Conservation (phyloP, 495 filamentous ascomycete species). For the Penicilliopsis zonata region DNA sequence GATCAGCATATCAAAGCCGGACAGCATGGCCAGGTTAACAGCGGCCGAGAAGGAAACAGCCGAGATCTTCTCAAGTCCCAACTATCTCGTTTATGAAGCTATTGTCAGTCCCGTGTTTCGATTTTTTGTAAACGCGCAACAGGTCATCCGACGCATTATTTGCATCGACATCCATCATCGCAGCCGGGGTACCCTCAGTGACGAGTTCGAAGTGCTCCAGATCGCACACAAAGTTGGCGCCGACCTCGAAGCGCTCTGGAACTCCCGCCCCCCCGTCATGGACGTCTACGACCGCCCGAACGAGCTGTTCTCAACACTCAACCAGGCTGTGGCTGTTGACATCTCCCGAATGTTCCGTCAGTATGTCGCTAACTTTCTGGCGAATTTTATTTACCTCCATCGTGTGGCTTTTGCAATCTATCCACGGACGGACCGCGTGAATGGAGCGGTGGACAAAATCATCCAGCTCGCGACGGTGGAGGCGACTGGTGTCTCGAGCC, state of each 20-base stretch:
- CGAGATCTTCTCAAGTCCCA: constrained; percentile 15
- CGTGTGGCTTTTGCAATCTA: constrained; percentile 32
- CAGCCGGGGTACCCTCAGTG: constrained; percentile 25
- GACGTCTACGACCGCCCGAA: constrained; percentile 21
- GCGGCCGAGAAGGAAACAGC: constrained; percentile 6
- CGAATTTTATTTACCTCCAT: constrained; percentile 30
- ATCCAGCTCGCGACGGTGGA: constrained; percentile 26
- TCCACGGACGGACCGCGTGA: constrained; percentile 27
- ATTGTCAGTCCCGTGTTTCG: constrained; percentile 23
- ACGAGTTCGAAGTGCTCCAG: constrained; percentile 31
- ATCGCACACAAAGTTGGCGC: constrained; percentile 28
- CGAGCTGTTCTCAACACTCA: constrained; percentile 14
- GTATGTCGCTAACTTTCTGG: constrained; percentile 28
- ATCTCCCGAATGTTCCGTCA: constrained; percentile 24
- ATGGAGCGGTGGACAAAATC: constrained; percentile 27
- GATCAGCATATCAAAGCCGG: background rate
- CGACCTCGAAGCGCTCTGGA: constrained; percentile 28
- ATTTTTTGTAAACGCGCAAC: constrained; percentile 25
- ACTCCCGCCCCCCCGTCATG: constrained; percentile 19
- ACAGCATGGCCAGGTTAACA: background rate
- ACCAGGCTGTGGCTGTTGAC: constrained; percentile 13
- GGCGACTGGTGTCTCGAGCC: constrained; percentile 7
- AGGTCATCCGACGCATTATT: constrained; percentile 26
- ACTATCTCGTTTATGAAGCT: constrained; percentile 21
- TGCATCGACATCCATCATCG: constrained; percentile 29